Evolutionary conservation across 140 eudicot species (phyloP), one percentile per base, ranked within the genome.

Genomic region (Senecio squalidus): DNA sequence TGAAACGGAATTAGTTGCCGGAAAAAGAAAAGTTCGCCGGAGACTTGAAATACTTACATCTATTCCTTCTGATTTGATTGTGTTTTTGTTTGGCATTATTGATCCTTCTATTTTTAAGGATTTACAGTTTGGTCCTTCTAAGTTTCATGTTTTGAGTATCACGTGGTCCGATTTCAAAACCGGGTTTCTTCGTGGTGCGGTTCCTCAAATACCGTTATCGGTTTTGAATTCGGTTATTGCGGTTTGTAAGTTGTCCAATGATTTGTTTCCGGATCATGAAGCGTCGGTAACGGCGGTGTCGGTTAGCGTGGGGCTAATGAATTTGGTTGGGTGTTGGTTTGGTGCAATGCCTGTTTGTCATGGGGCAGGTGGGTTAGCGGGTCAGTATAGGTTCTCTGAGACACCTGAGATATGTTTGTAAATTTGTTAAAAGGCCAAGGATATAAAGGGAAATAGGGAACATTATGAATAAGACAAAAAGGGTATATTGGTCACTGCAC

Each of bases 321-420:
- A 92, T 76, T 34, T 92, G 11, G 66, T 77, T 7, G 96, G 95
- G 25, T 86, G 97, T 62, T 90, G 97, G 95, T 83, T 90, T 22
- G 95, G 97, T 23, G 95, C 82, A 15, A 81, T 81, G 96, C 95
- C 98, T 9, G 74, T 82, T 40, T 92, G 96, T 73, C 98, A 87
- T 33, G 95, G 96, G 34, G 98, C 96, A 1, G 96, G 98, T 6
- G 98, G 98, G 47, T 52, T 87, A 15, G 98, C 96, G 1, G 89
- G 98, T 74, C 95, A 92, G 62, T 87, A 87, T 69, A 87, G 81
- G 65, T 91, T 91, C n/a, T n/a, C n/a, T n/a, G n/a, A n/a, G n/a
- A n/a, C n/a, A n/a, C n/a, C n/a, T n/a, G n/a, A n/a, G n/a, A n/a
- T n/a, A n/a, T n/a, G n/a, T n/a, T n/a, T n/a, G n/a, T n/a, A n/a